Base-by-base conservation (phyloP, 352 stramenopile species). In the Pythium phragmitis region DNA sequence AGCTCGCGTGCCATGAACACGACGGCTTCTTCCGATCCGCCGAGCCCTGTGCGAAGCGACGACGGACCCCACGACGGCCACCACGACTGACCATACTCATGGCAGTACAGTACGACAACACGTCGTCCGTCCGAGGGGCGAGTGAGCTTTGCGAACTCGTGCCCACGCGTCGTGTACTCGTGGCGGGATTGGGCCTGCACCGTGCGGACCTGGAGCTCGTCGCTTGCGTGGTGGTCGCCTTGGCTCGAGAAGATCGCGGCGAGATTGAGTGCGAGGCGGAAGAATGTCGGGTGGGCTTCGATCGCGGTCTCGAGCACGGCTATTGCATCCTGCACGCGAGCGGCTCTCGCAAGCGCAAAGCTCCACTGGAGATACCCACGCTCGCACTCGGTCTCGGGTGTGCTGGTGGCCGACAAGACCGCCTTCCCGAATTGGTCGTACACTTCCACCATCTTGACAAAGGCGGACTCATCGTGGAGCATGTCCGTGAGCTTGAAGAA, bases 61-160 rank as follows among this genome's bases (percentile, higher is more conserved):
- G 77, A 88, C 30, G 89, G 91, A 0, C 91, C 90, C 92, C 92
- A 98, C 11, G 81, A 42, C 1, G 72, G 75, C 89, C 91, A 98
- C 92, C 91, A 98, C 14, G 78, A 82, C 48, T 98, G 87, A 0
- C 76, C 86, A 52, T 98, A 98, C 60, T 98, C 92, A 63, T 97
- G 63, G 75, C 92, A 98, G 67, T 97, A 98, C 26, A 98, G 80
- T 0, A 75, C 87, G 2, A 98, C 57, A 0, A 89, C 69, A 13
- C 66, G 55, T 34, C 70, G 68, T 39, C 34, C 34, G 12, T 61
- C 58, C 12, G 53, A 28, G 28, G 75, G 62, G 33, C 75, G 74
- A 23, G 57, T 41, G 8, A 67, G 52, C 54, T 88, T 86, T 0
- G 9, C 17, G 37, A 85, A 71, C 23, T 43, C 11, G 9, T 34